Conservation (phyloP, 2,329 filamentous ascomycete genomes). For the Penicillium digitatum region DNA sequence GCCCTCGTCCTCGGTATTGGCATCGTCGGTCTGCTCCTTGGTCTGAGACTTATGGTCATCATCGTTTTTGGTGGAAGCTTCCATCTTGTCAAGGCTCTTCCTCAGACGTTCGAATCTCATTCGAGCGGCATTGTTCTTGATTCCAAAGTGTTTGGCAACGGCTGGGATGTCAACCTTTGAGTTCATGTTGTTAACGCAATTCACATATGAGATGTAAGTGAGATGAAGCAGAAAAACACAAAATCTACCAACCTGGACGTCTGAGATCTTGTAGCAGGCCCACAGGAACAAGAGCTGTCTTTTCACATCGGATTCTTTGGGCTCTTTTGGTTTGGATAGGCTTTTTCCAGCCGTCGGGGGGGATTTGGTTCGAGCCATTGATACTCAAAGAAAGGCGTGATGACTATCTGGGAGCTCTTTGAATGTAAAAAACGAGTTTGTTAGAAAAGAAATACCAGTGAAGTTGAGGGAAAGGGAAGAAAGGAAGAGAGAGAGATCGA, state of each 20-base stretch:
- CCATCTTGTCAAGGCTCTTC: background rate
- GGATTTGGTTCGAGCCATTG: background rate
- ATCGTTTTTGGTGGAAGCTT: background rate
- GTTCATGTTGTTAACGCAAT: background rate
- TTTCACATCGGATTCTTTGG: background rate
- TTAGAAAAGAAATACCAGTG: background rate
- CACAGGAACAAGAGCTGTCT: slow-evolving; percentile 1
- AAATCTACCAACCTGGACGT: background rate
- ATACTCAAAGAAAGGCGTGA: background rate
- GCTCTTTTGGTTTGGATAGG: background rate
- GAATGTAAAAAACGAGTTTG: no score
- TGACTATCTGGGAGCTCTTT: background rate
- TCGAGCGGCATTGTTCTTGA: background rate
- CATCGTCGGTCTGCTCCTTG: background rate
- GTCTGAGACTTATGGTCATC: background rate
- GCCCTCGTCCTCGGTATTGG: background rate
- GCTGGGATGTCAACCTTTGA: background rate
- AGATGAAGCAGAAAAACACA: background rate
- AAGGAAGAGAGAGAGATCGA: no score
- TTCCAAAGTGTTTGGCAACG: background rate
- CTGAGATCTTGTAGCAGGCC: background rate
- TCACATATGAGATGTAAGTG: background rate
- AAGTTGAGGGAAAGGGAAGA: background rate
- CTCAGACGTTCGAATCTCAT: background rate
- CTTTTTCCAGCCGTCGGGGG: background rate